Evolutionary conservation across 352 stramenopile genomes (phyloP).

Genomic region (Phytophthora fragariae): DNA sequence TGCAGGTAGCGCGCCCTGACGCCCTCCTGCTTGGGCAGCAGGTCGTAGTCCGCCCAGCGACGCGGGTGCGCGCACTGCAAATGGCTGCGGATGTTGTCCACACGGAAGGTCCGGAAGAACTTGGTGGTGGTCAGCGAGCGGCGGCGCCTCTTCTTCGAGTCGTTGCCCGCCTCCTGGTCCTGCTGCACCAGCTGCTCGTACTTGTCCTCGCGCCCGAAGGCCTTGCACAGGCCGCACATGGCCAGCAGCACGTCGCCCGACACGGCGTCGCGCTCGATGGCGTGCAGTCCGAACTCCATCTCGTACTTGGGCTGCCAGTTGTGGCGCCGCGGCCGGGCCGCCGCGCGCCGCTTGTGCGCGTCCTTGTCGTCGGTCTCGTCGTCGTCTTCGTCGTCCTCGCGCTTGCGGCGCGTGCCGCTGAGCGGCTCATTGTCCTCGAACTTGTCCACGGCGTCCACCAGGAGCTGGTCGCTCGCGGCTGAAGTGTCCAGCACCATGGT

Average conservation of each 20-base stretch:
- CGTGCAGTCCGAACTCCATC: constrained; percentile 79
- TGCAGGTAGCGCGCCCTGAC: constrained; percentile 67
- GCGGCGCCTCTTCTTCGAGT: constrained; percentile 78
- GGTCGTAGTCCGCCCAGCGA: constrained; percentile 81
- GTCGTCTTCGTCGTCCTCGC: constrained; percentile 46
- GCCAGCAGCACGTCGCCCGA: constrained; percentile 79
- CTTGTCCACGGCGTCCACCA: constrained; percentile 50
- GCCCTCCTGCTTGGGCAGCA: constrained; percentile 80
- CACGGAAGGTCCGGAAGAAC: constrained; percentile 86
- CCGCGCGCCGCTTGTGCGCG: constrained; percentile 38
- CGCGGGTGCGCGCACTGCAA: constrained; percentile 77
- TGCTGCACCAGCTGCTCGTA: constrained; percentile 75
- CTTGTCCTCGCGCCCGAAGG: constrained; percentile 80
- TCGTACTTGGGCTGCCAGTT: constrained; percentile 87
- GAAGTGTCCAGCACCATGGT: constrained; percentile 8
- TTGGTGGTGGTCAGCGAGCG: constrained; percentile 87
- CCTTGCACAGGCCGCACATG: constrained; percentile 88
- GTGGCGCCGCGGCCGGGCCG: constrained; percentile 68
- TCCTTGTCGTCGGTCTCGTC: constrained; percentile 56
- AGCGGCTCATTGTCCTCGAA: constrained; percentile 49
- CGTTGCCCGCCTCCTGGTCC: constrained; percentile 57
- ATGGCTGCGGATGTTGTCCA: constrained; percentile 90
- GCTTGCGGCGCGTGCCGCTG: constrained; percentile 46
- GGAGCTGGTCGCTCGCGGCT: constrained; percentile 36
- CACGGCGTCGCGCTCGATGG: constrained; percentile 71